These are phyloP conservation scores for Sphagnum fallax DNA, from an alignment of 228 moss, liverwort and hornwort species.

Conservation along the genomic window DNA sequence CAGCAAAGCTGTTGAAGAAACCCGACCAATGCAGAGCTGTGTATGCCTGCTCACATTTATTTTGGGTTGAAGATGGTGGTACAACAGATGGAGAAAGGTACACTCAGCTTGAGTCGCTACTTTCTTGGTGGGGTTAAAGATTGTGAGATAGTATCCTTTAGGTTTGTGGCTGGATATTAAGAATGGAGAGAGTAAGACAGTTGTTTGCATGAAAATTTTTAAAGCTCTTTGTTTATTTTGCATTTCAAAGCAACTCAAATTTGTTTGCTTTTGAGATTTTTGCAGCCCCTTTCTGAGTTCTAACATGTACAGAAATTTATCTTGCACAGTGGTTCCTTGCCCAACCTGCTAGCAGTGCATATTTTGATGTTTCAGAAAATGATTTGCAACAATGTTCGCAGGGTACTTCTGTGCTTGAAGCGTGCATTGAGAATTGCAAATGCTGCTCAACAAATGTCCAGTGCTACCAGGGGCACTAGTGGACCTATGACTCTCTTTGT, in stretches of 20 bases:
- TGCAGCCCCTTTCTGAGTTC: not conserved
- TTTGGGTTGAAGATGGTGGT: conserved; percentile 92
- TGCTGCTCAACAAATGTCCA: conserved; percentile 92
- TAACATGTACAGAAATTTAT: not conserved
- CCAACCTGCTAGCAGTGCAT: too few relatives aligned
- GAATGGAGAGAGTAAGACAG: too few relatives aligned
- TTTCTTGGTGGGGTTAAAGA: too few relatives aligned
- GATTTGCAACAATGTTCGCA: conserved; percentile 11
- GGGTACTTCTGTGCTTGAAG: conserved; percentile 91
- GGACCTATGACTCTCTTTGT: conserved; percentile 91
- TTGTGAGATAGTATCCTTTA: too few relatives aligned
- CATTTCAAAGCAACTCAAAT: not conserved
- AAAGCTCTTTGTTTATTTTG: too few relatives aligned
- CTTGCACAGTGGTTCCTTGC: not conserved
- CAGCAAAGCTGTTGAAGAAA: conserved; percentile 89
- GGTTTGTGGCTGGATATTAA: too few relatives aligned
- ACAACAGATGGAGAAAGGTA: conserved; percentile 95
- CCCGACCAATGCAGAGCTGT: conserved; percentile 96
- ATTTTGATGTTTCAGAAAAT: too few relatives aligned
- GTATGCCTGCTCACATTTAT: conserved; percentile 88
- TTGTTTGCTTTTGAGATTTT: not conserved
- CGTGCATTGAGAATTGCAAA: conserved; percentile 91
- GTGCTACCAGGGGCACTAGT: conserved; percentile 76
- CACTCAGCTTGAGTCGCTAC: too few relatives aligned
- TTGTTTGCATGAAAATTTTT: too few relatives aligned